phyloP scores from a whole-genome alignment of 805 yeast species.

The Monosporozyma servazzii region DNA sequence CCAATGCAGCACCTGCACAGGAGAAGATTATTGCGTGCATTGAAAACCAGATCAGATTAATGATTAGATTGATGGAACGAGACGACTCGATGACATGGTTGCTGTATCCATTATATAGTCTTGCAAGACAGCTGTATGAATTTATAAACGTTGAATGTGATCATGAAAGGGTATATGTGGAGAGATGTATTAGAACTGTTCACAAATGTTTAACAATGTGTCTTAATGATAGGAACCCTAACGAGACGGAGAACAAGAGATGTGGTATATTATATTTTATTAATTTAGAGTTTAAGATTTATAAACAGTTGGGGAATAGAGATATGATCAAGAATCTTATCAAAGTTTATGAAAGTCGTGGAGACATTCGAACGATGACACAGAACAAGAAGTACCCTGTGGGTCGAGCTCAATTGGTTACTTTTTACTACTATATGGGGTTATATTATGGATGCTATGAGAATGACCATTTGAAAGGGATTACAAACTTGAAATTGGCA shows the following conservation, averaged over 20 bases:
- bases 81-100: slow-evolving; percentile 20
- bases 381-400: not conserved
- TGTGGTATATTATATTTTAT: slow-evolving; percentile 62
- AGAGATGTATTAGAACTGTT: slow-evolving; percentile 50
- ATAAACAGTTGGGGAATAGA: slow-evolving; percentile 53
- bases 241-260: slow-evolving; percentile 40
- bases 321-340: slow-evolving; percentile 70
- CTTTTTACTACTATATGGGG: slow-evolving; percentile 63
- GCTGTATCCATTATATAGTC: slow-evolving; percentile 5
- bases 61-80: slow-evolving; percentile 44
- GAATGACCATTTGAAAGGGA: slow-evolving; percentile 46
- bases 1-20: not conserved
- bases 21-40: not conserved
- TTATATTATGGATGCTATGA: slow-evolving; percentile 52
- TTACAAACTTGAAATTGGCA: slow-evolving; percentile 45
- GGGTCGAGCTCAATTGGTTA: slow-evolving; percentile 41
- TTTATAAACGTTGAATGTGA: not conserved
- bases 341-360: slow-evolving; percentile 40
- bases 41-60: slow-evolving; percentile 31
- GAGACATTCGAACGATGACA: not conserved
- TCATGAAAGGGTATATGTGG: slow-evolving; percentile 15
- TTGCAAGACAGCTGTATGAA: not conserved
- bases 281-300: slow-evolving; percentile 58
- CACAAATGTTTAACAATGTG: slow-evolving; percentile 71
- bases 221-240: slow-evolving; percentile 66